Evolutionary conservation across 345 rosid genomes (phyloP).

Genomic region (Eucalyptus leucophloia): DNA sequence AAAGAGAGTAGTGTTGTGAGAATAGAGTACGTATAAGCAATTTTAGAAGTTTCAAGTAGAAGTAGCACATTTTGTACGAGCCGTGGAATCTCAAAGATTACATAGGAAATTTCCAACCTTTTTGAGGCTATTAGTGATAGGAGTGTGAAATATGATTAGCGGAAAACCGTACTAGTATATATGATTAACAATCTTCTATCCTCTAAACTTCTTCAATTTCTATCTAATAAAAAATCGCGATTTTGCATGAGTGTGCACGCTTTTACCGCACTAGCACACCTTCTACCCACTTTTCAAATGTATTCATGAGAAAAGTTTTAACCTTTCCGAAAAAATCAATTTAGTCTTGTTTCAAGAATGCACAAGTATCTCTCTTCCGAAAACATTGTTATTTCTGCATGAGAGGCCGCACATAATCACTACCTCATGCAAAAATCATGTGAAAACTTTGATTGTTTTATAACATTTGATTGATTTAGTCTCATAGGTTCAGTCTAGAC

Average conservation of each 20-base stretch:
- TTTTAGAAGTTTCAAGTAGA: not conserved
- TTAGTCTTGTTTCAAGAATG: not conserved
- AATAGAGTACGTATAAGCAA: not conserved
- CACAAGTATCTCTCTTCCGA: not conserved
- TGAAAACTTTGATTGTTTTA: not conserved
- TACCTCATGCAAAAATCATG: not conserved
- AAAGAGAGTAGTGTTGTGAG: not conserved
- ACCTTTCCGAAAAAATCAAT: fast-evolving
- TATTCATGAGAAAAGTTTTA: not conserved
- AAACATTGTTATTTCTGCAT: not conserved
- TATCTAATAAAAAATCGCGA: not conserved
- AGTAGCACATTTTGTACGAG: not conserved
- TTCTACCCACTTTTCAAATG: not conserved
- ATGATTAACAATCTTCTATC: not conserved
- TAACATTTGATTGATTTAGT: not conserved
- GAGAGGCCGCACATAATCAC: not conserved
- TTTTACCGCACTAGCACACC: not conserved
- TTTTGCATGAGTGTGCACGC: not conserved
- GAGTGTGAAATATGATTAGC: not conserved
- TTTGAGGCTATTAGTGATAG: not conserved
- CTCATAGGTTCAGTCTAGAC: not conserved
- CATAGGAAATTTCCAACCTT: not conserved
- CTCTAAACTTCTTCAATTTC: not conserved
- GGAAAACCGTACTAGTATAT: not conserved
- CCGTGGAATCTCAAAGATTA: not conserved